These are phyloP conservation scores for Parathielavia hyrcaniae DNA, from an alignment of 495 filamentous ascomycete species.

Conservation along the genomic window DNA sequence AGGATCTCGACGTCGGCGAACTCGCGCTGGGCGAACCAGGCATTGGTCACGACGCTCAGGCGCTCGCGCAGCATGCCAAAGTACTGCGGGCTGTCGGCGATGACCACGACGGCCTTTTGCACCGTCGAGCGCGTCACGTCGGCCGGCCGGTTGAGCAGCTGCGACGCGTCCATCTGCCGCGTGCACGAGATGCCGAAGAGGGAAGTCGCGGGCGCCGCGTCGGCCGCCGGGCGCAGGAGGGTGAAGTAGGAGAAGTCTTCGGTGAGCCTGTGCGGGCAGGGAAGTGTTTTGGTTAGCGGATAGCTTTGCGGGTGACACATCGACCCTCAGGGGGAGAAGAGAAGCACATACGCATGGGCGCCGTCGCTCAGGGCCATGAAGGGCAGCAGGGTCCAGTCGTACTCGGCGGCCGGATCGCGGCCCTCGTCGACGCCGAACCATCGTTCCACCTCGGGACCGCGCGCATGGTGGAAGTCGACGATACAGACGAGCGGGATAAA, in stretches of 20 bases:
- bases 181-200: slow-evolving; percentile 96
- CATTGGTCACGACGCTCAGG: slow-evolving; percentile 79
- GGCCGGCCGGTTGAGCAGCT: slow-evolving; percentile 66
- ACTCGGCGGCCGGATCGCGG: slow-evolving; percentile 70
- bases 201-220: slow-evolving; percentile 59
- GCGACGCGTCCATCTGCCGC: slow-evolving; percentile 74
- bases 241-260: slow-evolving; percentile 99
- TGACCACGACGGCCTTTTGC: slow-evolving; percentile 97
- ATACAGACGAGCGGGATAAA: slow-evolving; percentile 71
- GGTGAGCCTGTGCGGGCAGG: slow-evolving; percentile 49
- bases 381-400: slow-evolving; percentile 87
- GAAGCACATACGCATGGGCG: slow-evolving; percentile 70
- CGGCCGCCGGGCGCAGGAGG: slow-evolving; percentile 61
- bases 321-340: not conserved
- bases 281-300: not conserved
- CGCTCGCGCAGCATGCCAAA: slow-evolving; percentile 77
- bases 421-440: slow-evolving; percentile 81
- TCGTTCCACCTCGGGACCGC: slow-evolving; percentile 88
- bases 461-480: slow-evolving; percentile 95
- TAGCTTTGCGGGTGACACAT: not conserved
- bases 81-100: slow-evolving; percentile 79
- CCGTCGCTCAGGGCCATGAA: slow-evolving; percentile 98
- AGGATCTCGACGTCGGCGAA: slow-evolving; percentile 50
- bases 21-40: slow-evolving; percentile 95
- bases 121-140: slow-evolving; percentile 95